Conservation (phyloP, 2,329 filamentous ascomycete genomes). For the Chaetothyriales sp. region DNA sequence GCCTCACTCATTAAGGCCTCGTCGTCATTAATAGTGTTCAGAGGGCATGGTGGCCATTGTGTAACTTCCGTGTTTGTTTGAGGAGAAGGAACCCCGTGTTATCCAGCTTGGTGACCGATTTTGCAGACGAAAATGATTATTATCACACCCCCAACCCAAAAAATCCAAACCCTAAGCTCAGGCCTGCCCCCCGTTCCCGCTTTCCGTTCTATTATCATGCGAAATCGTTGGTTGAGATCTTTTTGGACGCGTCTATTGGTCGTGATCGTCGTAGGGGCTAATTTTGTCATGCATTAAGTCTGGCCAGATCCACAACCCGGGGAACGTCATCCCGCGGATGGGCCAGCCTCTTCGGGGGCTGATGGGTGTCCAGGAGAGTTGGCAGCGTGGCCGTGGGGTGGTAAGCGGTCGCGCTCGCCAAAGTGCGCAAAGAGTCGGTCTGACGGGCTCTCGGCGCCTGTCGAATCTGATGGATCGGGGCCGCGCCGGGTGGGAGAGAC, state of each 20-base stretch:
- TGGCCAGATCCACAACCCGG: background rate
- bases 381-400: background rate
- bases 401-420: conserved; percentile 2
- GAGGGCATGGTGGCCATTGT: background rate
- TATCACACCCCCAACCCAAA: background rate
- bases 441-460: conserved; percentile 4
- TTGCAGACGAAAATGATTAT: background rate
- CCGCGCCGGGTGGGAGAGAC: background rate
- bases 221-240: background rate
- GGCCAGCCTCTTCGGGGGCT: background rate
- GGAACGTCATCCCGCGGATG: background rate
- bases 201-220: background rate
- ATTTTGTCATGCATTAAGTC: background rate
- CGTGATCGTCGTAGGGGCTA: background rate
- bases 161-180: background rate
- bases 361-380: background rate
- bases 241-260: background rate
- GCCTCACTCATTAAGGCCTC: background rate
- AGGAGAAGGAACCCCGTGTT: background rate
- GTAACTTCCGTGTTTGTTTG: background rate
- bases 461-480: background rate
- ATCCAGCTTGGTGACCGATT: background rate
- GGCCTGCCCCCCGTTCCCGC: background rate
- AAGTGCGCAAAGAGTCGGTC: conserved; percentile 4
- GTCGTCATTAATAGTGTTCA: background rate